Evolutionary conservation across 192 early-diverging fungal species (phyloP).

Genomic region (Anaeromyces robustus): DNA sequence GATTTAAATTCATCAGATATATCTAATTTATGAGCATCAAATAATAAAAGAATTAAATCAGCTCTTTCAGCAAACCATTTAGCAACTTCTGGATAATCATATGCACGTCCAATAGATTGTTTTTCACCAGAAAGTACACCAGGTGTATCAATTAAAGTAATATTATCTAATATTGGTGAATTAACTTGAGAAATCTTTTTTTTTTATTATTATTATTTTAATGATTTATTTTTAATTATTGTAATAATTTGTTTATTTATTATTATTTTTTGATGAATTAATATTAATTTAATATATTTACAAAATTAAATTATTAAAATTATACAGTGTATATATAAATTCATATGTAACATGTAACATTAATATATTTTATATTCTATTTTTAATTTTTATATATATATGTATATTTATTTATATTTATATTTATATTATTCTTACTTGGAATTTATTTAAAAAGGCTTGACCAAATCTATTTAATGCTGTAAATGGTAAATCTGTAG

Average conservation of each 20-base stretch:
- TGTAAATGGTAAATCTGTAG: constrained; percentile 63
- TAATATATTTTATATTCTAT: too few species aligned
- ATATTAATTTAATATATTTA: too few species aligned
- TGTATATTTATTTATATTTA: too few species aligned
- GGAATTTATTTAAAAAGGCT: constrained; percentile 64
- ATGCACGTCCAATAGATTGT: constrained; percentile 62
- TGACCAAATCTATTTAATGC: constrained; percentile 67
- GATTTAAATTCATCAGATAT: constrained; percentile 79
- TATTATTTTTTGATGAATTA: too few species aligned
- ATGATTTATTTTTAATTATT: too few species aligned
- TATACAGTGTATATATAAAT: too few species aligned
- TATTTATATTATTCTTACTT: constrained; percentile 13
- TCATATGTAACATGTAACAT: too few species aligned
- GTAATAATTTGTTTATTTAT: too few species aligned
- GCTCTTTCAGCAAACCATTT: constrained; percentile 79
- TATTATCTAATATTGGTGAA: constrained; percentile 56
- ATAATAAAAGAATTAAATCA: constrained; percentile 68
- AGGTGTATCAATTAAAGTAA: constrained; percentile 83
- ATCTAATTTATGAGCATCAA: constrained; percentile 81
- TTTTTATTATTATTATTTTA: too few species aligned
- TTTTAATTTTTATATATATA: too few species aligned
- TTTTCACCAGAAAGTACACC: constrained; percentile 78
- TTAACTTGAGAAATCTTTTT: constrained; percentile 59
- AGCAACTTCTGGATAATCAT: constrained; percentile 62
- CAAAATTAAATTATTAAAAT: too few species aligned